These are phyloP conservation scores for Cladobotryum protrusum DNA, from an alignment of 2,329 filamentous ascomycete genomes.

Conservation along the genomic window DNA sequence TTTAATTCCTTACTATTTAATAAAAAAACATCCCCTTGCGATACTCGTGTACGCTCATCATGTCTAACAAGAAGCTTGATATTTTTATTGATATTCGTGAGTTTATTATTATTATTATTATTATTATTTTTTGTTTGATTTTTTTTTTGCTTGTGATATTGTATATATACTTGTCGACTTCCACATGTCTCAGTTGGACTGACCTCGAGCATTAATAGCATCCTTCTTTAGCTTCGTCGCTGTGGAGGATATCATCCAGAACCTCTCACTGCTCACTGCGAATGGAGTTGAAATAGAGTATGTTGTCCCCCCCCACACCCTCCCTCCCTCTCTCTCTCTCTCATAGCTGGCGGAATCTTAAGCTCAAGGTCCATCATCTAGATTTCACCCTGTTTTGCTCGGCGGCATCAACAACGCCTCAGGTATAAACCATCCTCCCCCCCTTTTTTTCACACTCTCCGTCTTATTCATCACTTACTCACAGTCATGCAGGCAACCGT, in stretches of 20 bases:
- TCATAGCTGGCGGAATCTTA: background rate
- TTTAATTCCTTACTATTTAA: too few species aligned
- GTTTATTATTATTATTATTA: background rate
- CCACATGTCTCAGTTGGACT: too few species aligned
- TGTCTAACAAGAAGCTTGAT: background rate
- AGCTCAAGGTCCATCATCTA: conserved; percentile 23
- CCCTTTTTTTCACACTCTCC: background rate
- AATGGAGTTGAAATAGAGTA: conserved; percentile 63
- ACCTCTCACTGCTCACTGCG: conserved; percentile 46
- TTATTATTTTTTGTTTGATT: too few species aligned
- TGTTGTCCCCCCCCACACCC: conserved; percentile 18
- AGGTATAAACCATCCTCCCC: conserved; percentile 31
- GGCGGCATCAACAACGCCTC: conserved; percentile 57
- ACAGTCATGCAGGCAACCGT: conserved; percentile 53
- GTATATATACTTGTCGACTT: too few species aligned
- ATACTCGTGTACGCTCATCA: background rate
- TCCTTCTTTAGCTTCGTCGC: conserved; percentile 56
- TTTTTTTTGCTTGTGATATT: too few species aligned
- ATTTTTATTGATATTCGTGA: conserved; percentile 41
- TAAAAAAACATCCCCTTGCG: too few species aligned
- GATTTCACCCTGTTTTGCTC: conserved; percentile 66
- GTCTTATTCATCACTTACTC: background rate
- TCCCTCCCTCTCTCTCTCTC: background rate
- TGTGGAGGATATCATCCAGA: conserved; percentile 52
- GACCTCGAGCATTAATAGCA: conserved; percentile 37